phyloP scores from a whole-genome alignment of 1,284 basidiomycete genomes.

The Naganishia liquefaciens region DNA sequence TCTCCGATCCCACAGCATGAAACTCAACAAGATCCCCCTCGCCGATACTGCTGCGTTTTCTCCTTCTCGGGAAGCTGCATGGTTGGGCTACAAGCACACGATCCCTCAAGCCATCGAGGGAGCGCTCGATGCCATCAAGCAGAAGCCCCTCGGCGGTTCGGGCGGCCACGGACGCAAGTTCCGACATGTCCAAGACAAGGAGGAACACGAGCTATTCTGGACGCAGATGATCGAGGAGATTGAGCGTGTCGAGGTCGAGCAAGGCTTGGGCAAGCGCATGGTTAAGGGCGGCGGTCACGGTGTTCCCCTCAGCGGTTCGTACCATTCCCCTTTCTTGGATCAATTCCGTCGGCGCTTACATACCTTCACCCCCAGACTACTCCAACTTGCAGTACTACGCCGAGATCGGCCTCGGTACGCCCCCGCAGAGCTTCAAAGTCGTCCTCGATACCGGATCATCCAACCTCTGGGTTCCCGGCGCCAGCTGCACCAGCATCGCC shows the following conservation, averaged over 20 bases:
- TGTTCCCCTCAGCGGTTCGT: slow-evolving; percentile 86
- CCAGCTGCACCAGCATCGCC: slow-evolving; percentile 87
- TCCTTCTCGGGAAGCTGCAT: slow-evolving; percentile 72
- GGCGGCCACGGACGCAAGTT: slow-evolving; percentile 20
- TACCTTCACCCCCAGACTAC: slow-evolving; percentile 67
- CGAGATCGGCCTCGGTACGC: slow-evolving; percentile 72
- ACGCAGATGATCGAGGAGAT: slow-evolving; percentile 61
- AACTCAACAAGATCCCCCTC: slow-evolving; percentile 74
- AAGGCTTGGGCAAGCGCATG: slow-evolving; percentile 21
- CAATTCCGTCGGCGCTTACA: slow-evolving; percentile 2
- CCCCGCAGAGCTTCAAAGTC: slow-evolving; percentile 59
- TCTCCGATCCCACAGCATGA: slow-evolving; percentile 65
- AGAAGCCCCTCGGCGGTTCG: slow-evolving; percentile 25
- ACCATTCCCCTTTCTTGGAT: slow-evolving; percentile 25
- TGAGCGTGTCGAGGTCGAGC: slow-evolving; percentile 58
- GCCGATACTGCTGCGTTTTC: slow-evolving; percentile 55
- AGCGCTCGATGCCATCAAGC: slow-evolving; percentile 46
- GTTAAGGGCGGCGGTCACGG: slow-evolving; percentile 66
- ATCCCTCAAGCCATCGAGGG: slow-evolving; percentile 53
- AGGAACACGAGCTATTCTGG: slow-evolving; percentile 72
- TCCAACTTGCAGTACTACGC: slow-evolving; percentile 98
- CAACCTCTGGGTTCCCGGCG: slow-evolving; percentile 68
- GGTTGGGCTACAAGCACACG: slow-evolving; percentile 86
- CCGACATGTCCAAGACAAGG: slow-evolving; percentile 45
- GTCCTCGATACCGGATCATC: slow-evolving; percentile 64